Base-by-base conservation (phyloP, 2,329 filamentous ascomycete genomes). In the Talaromyces sp. region DNA sequence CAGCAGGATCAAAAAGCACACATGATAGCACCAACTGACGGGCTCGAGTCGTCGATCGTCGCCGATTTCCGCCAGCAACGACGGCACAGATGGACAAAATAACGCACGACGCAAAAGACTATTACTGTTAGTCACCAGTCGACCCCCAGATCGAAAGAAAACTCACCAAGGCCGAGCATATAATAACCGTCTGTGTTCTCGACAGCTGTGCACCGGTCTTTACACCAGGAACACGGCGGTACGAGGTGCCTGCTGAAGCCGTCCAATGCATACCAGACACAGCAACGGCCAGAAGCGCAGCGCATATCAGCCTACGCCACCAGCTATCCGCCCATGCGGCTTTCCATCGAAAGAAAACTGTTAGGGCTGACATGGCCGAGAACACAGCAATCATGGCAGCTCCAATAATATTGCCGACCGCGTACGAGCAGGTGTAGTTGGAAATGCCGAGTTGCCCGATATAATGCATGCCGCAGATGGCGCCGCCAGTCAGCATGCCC, bases 211-310 rank as follows among this genome's bases (percentile, higher is more conserved):
- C 76, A 49, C 69, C 72, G 15, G 71, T 62, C 36, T 65, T 67
- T 65, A 55, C 79, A 77, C 57, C 82, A 72, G 52, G 80, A 71
- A 65, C 82, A 73, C 57, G 91, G 51, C 81, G 81, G 72, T 93
- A 95, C 9, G 75, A 72, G 3, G 90, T 95, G 17, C 90, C 90
- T 11, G 85, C 82, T 3, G 88, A 83, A 33, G 89, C 91, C 60
- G 88, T 88, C 89, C 91, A 96, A 75, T 96, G 91, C 91, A 96
- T 95, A 0, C 90, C 90, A 10, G 88, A 92, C 2, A 95, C 89
- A 47, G 89, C 90, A 17, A 84, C 80, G 9, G 90, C 89, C 47
- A 96, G 81, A 19, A 92, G 74, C 53, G 85, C 76, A 10, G 88
- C 88, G 63, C 87, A 90, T 2, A 87, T 68, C 10, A 82, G 75